Base-by-base conservation (phyloP, 148 eudicot genomes). In the Rhododendron mucronatum region DNA sequence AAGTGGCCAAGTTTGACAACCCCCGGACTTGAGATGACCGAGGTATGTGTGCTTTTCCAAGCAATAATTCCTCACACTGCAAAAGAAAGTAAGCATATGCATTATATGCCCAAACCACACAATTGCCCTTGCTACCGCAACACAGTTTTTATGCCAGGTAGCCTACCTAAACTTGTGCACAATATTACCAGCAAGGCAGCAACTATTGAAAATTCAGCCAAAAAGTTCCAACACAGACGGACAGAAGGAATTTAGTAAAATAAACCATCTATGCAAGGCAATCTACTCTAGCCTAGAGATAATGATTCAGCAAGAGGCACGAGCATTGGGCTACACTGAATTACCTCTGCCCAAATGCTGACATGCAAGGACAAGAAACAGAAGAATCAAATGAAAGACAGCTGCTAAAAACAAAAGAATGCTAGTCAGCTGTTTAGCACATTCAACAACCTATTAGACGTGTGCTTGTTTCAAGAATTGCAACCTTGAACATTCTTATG, bases 11-110 rank as follows among this genome's bases (percentile, higher is more conserved):
- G 89, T 93, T 93, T n/a, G 98, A 88, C 75, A 96, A 63, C 53
- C 97, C 97, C 2, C 86, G 90, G 75, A 88, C 86, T 85, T 85
- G 88, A 14, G 95, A 88, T 67, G 90, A 86, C 51, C 93, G 92
- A 81, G 99, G 99, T 88, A 96, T 90, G 85, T 96, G 99, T 80
- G 98, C 96, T 90, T 96, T 96, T 57, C 94, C 96, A 23, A 85
- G 86, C 98, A 95, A 94, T 88, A 96, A 78, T 83, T 93, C 92
- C 82, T 95, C 91, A 85, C 98, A 95, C 96, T 95, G 88, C 79
- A 82, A 88, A 65, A 74, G 84, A 80, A 51, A 50, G 16, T 3
- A 86, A 65, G 67, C 9, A 18, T 65, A 12, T 67, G 76, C 26
- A 23, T 35, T 6, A 37, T 65, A 48, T 41, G 5, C 13, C n/a